Base-by-base conservation (phyloP, 208 protist species). In the Crithidia mellificae region DNA sequence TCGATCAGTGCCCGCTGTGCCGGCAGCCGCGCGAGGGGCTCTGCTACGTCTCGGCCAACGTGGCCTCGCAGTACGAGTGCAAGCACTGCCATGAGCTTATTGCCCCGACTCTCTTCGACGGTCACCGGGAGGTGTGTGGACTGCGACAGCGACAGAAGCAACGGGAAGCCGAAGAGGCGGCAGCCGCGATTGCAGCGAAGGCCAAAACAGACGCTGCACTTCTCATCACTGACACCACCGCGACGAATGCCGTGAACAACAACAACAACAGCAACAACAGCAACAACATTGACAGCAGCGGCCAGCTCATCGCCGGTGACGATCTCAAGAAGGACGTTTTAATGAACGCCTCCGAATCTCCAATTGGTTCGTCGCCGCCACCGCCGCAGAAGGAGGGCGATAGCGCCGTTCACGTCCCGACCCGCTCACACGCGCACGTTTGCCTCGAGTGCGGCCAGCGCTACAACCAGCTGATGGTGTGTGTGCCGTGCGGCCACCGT, bases 111-210 rank as follows among this genome's bases (percentile, higher is more conserved):
- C 72, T 94, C 20, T 91, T 82, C 51, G 89, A 95, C 32, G 87
- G 89, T 22, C 92, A 96, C 57, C 78, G 87, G 5, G 87, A 96
- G 61, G 92, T 94, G 25, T 96, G 92, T 50, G 79, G 71, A 5
- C 41, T 95, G 43, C 72, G 77, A 8, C 71, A 78, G 62, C 72
- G 67, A 19, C 75, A 84, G 39, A 57, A 51, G 27, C 67, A 75
- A 27, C 59, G 58, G 30, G 66, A 81, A 58, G 54, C 51, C 12
- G 64, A 55, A 43, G 63, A 30, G 27, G 38, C 57, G 6, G 64
- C 63, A 30, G 55, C 68, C 0, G 27, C 56, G 2, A 55, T 57
- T 0, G 34, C 24, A 0, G 63, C 64, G 34, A 20, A 32, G 41
- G 7, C 53, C n/a, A 46, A n/a, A n/a, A 15, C 36, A 30, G 29